Conservation (phyloP, 2,329 filamentous ascomycete species). For the Calonectria pauciramosa region DNA sequence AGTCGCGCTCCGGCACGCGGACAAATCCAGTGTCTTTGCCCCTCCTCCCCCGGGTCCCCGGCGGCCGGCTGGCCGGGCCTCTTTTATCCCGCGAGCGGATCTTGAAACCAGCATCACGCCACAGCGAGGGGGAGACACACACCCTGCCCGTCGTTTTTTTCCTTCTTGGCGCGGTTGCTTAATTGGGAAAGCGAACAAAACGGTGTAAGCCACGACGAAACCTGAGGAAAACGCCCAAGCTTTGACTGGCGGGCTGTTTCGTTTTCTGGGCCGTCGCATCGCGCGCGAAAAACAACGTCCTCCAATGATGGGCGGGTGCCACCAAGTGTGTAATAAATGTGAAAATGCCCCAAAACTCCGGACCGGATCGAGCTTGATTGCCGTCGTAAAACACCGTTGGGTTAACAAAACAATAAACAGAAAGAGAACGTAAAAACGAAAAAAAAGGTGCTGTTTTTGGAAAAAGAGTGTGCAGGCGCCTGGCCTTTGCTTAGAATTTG, state of each 20-base stretch:
- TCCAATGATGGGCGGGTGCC: background rate
- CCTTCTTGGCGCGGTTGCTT: background rate
- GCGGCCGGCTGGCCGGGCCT: background rate
- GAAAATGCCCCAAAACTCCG: slow-evolving; percentile 12
- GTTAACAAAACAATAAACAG: background rate
- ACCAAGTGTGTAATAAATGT: background rate
- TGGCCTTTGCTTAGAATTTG: slow-evolving; percentile 19
- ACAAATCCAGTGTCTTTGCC: background rate
- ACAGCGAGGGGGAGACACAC: background rate
- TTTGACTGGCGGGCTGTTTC: background rate
- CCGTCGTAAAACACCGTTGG: background rate
- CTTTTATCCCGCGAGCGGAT: background rate
- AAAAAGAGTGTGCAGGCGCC: background rate
- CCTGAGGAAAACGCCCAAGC: background rate
- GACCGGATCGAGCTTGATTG: background rate
- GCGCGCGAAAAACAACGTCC: background rate
- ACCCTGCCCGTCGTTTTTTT: background rate
- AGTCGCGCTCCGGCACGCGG: slow-evolving; percentile 8
- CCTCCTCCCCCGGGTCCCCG: background rate
- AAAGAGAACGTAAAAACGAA: too few species aligned
- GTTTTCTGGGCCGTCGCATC: background rate
- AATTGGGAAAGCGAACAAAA: background rate
- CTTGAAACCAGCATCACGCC: slow-evolving; percentile 6
- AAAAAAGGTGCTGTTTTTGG: background rate
- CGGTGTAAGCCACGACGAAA: background rate